Conservation (phyloP, 768 basidiomycete species). For the Serendipita sp. region DNA sequence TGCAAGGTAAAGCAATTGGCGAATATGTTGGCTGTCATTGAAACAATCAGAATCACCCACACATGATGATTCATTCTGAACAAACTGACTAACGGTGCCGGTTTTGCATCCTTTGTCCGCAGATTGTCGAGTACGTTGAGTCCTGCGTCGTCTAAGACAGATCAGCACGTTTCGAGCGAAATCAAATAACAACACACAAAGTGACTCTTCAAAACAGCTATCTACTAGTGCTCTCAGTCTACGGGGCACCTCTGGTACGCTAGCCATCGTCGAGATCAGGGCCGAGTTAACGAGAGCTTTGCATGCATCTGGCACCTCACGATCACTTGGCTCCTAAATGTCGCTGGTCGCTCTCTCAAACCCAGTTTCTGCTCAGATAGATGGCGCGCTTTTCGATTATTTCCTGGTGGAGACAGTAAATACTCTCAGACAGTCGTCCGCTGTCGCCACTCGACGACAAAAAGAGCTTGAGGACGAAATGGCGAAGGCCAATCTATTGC, state of each 20-base stretch:
- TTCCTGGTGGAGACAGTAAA: slow-evolving; percentile 69
- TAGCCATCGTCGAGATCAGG: neutral
- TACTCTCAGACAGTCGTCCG: slow-evolving; percentile 56
- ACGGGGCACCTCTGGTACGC: neutral
- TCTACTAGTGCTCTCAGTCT: neutral
- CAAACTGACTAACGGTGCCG: neutral
- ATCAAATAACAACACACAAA: neutral
- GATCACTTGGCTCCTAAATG: neutral
- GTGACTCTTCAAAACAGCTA: slow-evolving; percentile 4
- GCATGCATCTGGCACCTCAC: no score
- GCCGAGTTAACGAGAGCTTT: neutral
- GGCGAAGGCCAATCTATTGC: slow-evolving; percentile 60
- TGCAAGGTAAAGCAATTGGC: neutral
- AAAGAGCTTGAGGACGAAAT: slow-evolving; percentile 63
- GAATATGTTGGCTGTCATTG: neutral
- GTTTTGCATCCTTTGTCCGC: neutral
- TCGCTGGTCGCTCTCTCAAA: neutral
- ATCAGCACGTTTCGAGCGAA: no score
- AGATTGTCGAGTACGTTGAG: neutral
- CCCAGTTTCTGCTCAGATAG: slow-evolving; percentile 5
- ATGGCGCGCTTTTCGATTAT: slow-evolving; percentile 36
- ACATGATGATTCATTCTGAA: neutral
- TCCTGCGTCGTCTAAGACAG: neutral
- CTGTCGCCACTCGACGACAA: slow-evolving; percentile 47
- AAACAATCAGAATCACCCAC: neutral